Evolutionary conservation across 2,329 filamentous ascomycete species (phyloP).

Genomic region (Thielaviopsis ethacetica): DNA sequence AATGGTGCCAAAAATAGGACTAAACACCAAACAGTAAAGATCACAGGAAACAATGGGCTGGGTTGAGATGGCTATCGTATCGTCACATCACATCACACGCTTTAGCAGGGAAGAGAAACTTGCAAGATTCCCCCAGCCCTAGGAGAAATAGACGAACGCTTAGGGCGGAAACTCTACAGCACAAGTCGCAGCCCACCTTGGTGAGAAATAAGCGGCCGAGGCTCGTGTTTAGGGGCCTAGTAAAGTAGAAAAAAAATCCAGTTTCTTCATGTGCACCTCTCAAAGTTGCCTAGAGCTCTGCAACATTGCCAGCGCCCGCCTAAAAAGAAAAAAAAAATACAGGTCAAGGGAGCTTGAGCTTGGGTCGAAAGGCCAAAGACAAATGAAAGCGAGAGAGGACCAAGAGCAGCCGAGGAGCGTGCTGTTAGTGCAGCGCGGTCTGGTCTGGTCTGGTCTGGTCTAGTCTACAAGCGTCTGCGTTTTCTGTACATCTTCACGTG

Average conservation of each 20-base stretch:
- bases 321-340: too few species aligned
- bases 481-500: neutral
- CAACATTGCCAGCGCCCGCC: too few species aligned
- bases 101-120: too few species aligned
- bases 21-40: neutral
- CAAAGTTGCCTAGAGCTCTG: too few species aligned
- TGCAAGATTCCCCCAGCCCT: neutral
- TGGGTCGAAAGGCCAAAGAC: neutral
- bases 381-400: neutral
- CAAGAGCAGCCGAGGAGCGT: conserved; percentile 2
- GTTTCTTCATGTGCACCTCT: neutral
- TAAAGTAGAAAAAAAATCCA: neutral
- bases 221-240: neutral
- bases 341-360: neutral
- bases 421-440: conserved; percentile 2
- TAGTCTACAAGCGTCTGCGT: neutral
- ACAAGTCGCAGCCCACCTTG: too few species aligned
- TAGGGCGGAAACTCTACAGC: too few species aligned
- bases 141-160: neutral
- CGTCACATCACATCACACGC: too few species aligned
- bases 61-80: too few species aligned
- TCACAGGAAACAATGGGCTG: neutral
- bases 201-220: neutral
- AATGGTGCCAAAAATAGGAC: neutral
- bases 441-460: too few species aligned